Base-by-base conservation (phyloP, 2,329 filamentous ascomycete species). In the Verticillium nubilum region DNA sequence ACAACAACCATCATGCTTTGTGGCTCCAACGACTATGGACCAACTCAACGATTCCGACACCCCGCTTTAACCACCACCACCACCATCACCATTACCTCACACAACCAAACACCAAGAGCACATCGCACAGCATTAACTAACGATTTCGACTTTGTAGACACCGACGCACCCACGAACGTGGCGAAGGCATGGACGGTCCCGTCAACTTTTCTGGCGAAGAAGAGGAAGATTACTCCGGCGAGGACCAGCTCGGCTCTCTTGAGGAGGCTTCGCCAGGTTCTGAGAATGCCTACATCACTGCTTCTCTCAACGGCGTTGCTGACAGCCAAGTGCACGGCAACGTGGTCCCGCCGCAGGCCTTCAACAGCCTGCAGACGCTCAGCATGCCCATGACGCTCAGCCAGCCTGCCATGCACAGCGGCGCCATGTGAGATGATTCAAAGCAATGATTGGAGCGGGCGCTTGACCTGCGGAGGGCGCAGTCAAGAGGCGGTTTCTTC, bases 211-310 rank as follows among this genome's bases (percentile, higher is more conserved):
- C 89, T 42, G 92, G 94, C 60, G 92, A 96, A 67, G 92, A 96
- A 53, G 86, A 94, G 66, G 92, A 96, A 69, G 90, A 95, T 58
- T 87, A 82, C 67, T 87, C 86, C 35, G 91, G 94, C 62, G 92
- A 96, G 65, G 91, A 95, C 66, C 90, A 93, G 29, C 86, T 94
- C 59, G 89, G 89, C 57, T 88, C 91, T 42, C 83, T 93, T 28
- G 91, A 92, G 64, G 90, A 93, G 64, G 86, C 89, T 19, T 92
- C 90, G 13, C 89, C 91, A 17, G 86, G 83, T 54, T 90, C 88
- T 0, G 86, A 90, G 64, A 78, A 81, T 64, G 85, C 85, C 58
- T 90, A 89, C 70, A 72, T 83, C 52, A 73, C 81, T 5, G 70
- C 76, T 5, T 83, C 82, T 1, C 73, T 88, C 13, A 80, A 80